Conservation (phyloP, 352 stramenopile species). For the Phytophthora boehmeriae region DNA sequence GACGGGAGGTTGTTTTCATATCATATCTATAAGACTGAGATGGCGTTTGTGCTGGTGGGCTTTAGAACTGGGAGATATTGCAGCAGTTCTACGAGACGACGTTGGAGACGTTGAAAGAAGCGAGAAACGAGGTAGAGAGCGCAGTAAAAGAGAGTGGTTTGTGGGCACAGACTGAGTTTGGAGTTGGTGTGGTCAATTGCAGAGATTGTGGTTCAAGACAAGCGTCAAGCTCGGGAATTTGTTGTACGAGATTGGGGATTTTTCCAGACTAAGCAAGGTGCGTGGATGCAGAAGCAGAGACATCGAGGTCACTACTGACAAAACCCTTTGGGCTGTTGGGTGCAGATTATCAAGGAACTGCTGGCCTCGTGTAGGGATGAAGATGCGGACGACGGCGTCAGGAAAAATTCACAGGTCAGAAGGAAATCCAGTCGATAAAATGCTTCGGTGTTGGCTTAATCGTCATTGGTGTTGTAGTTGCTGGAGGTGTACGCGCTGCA, state of each 20-base stretch:
- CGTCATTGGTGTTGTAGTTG: slow-evolving; percentile 50
- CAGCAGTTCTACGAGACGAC: slow-evolving; percentile 89
- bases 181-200: background rate
- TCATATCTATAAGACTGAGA: background rate
- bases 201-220: slow-evolving; percentile 96
- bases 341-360: slow-evolving; percentile 85
- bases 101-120: slow-evolving; percentile 84
- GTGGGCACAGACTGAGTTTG: background rate
- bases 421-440: slow-evolving; percentile 25
- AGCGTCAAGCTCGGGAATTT: slow-evolving; percentile 95
- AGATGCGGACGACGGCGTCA: slow-evolving; percentile 84
- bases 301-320: background rate
- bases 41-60: background rate
- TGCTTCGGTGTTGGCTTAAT: background rate
- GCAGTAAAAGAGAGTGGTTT: background rate
- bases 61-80: slow-evolving; percentile 82
- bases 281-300: background rate
- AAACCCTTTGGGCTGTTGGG: background rate
- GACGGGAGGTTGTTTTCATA: background rate
- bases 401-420: slow-evolving; percentile 80
- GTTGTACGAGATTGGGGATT: slow-evolving; percentile 86
- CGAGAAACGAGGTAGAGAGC: slow-evolving; percentile 63
- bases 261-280: slow-evolving; percentile 72
- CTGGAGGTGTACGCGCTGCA: slow-evolving; percentile 94
- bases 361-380: slow-evolving; percentile 86